phyloP scores from a whole-genome alignment of 345 rosid genomes.

The Adansonia digitata region DNA sequence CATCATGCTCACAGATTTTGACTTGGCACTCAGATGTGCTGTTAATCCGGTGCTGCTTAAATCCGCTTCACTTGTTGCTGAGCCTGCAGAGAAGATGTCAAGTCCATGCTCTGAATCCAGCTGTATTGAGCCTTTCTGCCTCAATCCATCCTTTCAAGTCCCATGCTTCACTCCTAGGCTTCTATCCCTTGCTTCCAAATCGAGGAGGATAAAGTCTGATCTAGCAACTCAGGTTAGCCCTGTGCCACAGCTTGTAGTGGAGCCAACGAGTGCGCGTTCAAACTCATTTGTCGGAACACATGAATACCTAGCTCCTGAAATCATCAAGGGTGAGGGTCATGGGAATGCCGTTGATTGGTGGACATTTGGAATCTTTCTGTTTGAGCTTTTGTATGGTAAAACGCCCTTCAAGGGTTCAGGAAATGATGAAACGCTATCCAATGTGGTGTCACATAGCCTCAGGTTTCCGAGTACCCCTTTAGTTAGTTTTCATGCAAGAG shows the following conservation, averaged over 20 bases:
- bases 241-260: slow-evolving; percentile 69
- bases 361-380: slow-evolving; percentile 73
- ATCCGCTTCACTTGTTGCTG: slow-evolving; percentile 38
- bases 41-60: slow-evolving; percentile 45
- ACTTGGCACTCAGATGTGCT: slow-evolving; percentile 61
- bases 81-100: slow-evolving; percentile 43
- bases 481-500: slow-evolving; percentile 60
- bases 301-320: slow-evolving; percentile 79
- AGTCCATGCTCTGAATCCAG: slow-evolving; percentile 65
- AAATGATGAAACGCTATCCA: slow-evolving; percentile 63
- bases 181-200: slow-evolving; percentile 48
- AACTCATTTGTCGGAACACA: slow-evolving; percentile 82
- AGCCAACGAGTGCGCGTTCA: slow-evolving; percentile 71
- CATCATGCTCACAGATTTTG: slow-evolving; percentile 83
- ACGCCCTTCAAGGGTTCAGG: slow-evolving; percentile 70
- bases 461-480: slow-evolving; percentile 53
- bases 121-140: slow-evolving; percentile 78
- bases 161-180: slow-evolving; percentile 78
- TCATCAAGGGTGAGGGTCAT: slow-evolving; percentile 75
- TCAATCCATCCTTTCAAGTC: slow-evolving; percentile 71
- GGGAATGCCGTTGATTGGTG: slow-evolving; percentile 88
- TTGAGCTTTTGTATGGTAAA: slow-evolving; percentile 61
- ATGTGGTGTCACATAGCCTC: slow-evolving; percentile 58
- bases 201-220: slow-evolving; percentile 57
- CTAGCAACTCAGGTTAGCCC: slow-evolving; percentile 54